A percentile compares a stretch with the other conserved stretches of the same genome.
phyloP scores from a whole-genome alignment of 2,329 filamentous ascomycete genomes.

The Arthrinium phaeospermum region DNA sequence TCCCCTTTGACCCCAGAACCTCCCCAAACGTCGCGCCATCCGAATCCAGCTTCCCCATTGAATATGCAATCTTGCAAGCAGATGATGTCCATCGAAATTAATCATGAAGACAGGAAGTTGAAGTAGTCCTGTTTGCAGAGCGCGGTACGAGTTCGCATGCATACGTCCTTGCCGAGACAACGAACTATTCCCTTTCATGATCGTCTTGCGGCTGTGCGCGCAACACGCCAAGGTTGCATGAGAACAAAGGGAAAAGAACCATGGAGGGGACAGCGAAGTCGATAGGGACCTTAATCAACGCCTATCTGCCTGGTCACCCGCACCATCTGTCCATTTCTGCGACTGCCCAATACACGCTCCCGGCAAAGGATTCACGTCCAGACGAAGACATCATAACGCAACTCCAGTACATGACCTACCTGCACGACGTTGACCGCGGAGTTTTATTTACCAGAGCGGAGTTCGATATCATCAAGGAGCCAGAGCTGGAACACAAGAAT shows the following conservation, averaged over 20 bases:
- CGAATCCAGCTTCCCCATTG: background rate
- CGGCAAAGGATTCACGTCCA: constrained; percentile 44
- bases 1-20: background rate
- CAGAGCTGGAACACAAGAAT: constrained; percentile 46
- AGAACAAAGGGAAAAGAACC: constrained; percentile 36
- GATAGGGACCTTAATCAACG: constrained; percentile 58
- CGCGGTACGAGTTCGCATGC: constrained; percentile 4
- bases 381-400: constrained; percentile 57
- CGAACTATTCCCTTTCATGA: constrained; percentile 35
- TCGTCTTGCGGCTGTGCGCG: constrained; percentile 32
- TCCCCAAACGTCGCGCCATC: constrained; percentile 3
- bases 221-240: constrained; percentile 40
- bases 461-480: constrained; percentile 62
- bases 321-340: constrained; percentile 59
- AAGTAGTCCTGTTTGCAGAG: background rate
- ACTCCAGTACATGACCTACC: constrained; percentile 62
- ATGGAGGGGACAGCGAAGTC: constrained; percentile 66
- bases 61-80: background rate
- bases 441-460: constrained; percentile 61
- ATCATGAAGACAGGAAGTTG: background rate
- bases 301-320: constrained; percentile 57
- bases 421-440: constrained; percentile 64
- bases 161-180: constrained; percentile 20
- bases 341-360: constrained; percentile 53
- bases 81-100: background rate